Evolutionary conservation across 2,329 filamentous ascomycete species (phyloP).

Genomic region (Endothia cerciana): DNA sequence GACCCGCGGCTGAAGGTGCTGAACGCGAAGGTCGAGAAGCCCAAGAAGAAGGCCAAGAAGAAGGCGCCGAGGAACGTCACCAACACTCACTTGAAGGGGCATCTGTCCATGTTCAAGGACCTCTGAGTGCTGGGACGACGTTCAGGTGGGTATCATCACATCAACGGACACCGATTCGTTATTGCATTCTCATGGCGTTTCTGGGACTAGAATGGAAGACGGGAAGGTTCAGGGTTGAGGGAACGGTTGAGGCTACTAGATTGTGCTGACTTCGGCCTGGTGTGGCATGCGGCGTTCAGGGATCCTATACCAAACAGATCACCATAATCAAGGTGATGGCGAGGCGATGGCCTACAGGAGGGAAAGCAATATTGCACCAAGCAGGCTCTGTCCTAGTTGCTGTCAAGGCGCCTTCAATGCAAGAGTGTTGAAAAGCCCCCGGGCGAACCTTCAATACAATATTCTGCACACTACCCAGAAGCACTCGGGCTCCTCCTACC

Average conservation of each 20-base stretch:
- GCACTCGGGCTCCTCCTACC: neutral
- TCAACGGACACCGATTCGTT: neutral
- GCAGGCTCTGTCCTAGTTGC: conserved; percentile 1
- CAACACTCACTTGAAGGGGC: conserved; percentile 68
- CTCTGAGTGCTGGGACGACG: neutral
- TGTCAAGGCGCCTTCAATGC: neutral
- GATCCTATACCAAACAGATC: neutral
- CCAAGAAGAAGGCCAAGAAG: conserved; percentile 65
- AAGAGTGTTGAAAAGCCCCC: neutral
- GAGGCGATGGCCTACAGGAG: neutral
- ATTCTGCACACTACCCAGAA: neutral
- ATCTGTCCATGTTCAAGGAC: conserved; percentile 66
- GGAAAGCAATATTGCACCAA: neutral
- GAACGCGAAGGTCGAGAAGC: conserved; percentile 69
- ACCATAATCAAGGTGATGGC: neutral
- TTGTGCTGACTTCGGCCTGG: conserved; percentile 13
- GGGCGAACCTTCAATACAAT: neutral
- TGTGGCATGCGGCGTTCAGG: conserved; percentile 16
- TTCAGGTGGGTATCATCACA: neutral
- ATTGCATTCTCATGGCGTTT: conserved; percentile 26
- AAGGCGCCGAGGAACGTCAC: conserved; percentile 79
- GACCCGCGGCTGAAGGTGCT: conserved; percentile 66
- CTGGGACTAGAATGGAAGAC: conserved; percentile 14
- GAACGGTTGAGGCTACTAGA: conserved; percentile 13
- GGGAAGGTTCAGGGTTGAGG: neutral